Base-by-base conservation (phyloP, 257 asterid genomes). In the Craterostigma plantagineum region DNA sequence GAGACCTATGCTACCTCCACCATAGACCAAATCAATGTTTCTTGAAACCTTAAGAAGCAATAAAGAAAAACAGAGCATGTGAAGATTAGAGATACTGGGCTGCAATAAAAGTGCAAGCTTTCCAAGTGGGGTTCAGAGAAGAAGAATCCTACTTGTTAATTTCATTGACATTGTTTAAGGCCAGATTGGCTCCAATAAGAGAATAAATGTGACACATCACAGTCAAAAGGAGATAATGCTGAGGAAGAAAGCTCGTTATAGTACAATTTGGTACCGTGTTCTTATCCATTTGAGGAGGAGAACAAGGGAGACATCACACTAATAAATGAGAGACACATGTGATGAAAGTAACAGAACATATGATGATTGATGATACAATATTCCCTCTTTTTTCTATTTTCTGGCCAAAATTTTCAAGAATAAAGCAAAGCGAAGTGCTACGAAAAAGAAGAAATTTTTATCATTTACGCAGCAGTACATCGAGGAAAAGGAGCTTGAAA, bases 1-100 rank as follows among this genome's bases (percentile, higher is more conserved):
- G 38, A 72, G 53, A 51, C 80, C 80, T 67, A 71, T 67, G 75
- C 76, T 71, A 9, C 79, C 79, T 38, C 79, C 79, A 18, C 79
- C 79, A 43, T 71, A 71, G 47, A 71, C 79, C 72, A 71, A 67
- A 67, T 71, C 79, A 64, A 67, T 71, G 72, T 61, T 64, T 54
- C 58, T 72, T 1, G 72, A 71, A 44, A 64, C 73, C 80, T 64
- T 54, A 33, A 46, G 18, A 42, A 53, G 59, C 44, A 52, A 11
- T 46, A 53, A 41, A 11, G 18, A 52, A n/a, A n/a, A 37, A 12
- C 16, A 50, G 61, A 42, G 49, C 46, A 16, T n/a, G 47, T 11
- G 41, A 46, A 42, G 6, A 23, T 2, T 2, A 23, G 6, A 23
- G 2, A 2, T 23, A 23, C 30, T 23, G 30, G 30, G 30, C 35